Base-by-base conservation (phyloP, 164 flowering plant species). In the Saururus chinensis region DNA sequence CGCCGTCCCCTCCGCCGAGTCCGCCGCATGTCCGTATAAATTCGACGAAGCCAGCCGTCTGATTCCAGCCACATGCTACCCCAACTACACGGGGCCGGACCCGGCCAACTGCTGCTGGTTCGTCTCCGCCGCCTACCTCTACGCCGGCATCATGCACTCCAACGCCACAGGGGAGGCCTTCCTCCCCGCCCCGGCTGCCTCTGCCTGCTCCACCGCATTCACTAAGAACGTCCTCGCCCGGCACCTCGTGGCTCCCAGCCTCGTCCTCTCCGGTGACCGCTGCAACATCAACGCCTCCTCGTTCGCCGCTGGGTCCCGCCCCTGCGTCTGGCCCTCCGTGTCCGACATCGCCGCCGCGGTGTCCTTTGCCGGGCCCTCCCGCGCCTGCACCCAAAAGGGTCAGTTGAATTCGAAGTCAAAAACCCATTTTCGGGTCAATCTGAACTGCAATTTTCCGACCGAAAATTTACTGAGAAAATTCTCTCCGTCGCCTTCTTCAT, bases 271-370 rank as follows among this genome's bases (percentile, higher is more conserved):
- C 30, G 64, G 48, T 14, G 64, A 42, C 60, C 69, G 64, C 40
- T 66, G 69, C 64, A 60, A 42, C 60, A 24, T 66, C 60, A 55
- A 66, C 40, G 62, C 69, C 45, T 14, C 57, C 60, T 53, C 58
- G 45, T 53, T 54, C 69, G 53, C 60, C 7, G 69, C 64, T 20
- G 69, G 69, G 22, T 60, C 61, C 45, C 64, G 69, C 42, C 59
- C 69, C 21, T 66, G 69, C 64, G 64, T 60, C 60, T 66, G 55
- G 59, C n/a, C 59, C 55, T 41, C 69, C 52, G 55, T 66, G 48
- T 22, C 64, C 64, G 41, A 19, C 25, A 60, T 66, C 55, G 41
- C 60, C 41, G 60, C 69, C 54, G 42, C 56, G 21, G 64, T 66
- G 0, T n/a, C 54, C 30, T 60, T 66, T 19, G 60, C 60, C 53